Base-by-base conservation (phyloP, 352 stramenopile genomes). In the Pilasporangium apinafurcum region DNA sequence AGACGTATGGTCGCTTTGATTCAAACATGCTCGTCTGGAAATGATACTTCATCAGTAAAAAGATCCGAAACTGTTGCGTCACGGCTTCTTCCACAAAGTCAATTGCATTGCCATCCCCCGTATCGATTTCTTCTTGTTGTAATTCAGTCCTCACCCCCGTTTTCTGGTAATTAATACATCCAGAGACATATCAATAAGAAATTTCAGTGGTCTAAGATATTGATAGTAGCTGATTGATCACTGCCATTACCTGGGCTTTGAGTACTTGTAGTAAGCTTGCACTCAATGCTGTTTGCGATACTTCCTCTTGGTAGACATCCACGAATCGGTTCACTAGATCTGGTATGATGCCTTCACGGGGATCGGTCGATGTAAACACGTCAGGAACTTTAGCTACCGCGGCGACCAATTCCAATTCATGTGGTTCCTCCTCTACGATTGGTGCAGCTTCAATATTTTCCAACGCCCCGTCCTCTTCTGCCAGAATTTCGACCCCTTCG, bases 21-120 rank as follows among this genome's bases (percentile, higher is more conserved):
- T 69, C 56, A 25, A 74, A 50, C 72, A 85, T 85, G 3, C 55
- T 57, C 21, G 60, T 74, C 44, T 78, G 51, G 48, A 85, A 85
- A 28, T 62, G 47, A 37, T 85, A 85, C 50, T 72, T 65, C 35
- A 85, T 56, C 26, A 85, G 52, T 48, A 82, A 9, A 46, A 67
- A 69, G 20, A 82, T 56, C 9, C 62, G 45, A 27, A 69, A 73
- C 41, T 74, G 52, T 53, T 70, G 63, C 37, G 55, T 71, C 34
- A 72, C 29, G 8, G 58, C 58, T 13, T 70, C 57, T 34, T 72
- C 41, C 29, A 77, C 45, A 8, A 79, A 50, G 32, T 79, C 49
- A 27, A 77, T 42, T 10, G 51, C 56, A 16, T 71, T 52, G 1
- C 53, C 56, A 20, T 62, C 38, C 38, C 48, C 57, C 18, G 49